Evolutionary conservation across 2,329 filamentous ascomycete genomes (phyloP).

Genomic region (Blumeria hordei): DNA sequence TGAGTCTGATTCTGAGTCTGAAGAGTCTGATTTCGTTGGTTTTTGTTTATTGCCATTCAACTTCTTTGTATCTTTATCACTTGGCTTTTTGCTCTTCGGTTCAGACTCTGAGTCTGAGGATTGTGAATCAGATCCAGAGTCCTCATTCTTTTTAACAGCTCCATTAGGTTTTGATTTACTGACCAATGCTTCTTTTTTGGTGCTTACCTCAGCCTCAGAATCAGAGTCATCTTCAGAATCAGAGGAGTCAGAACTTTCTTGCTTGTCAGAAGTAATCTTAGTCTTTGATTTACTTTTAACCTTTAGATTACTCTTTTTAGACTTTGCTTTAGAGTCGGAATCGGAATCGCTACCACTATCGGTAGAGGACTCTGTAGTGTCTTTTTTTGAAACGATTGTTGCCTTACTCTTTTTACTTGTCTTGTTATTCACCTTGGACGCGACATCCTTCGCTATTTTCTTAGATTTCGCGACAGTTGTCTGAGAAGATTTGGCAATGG

Average conservation of each 20-base stretch:
- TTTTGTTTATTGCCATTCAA: neutral
- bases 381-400: conserved; percentile 22
- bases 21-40: neutral
- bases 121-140: conserved; percentile 12
- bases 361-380: conserved; percentile 16
- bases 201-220: conserved; percentile 15
- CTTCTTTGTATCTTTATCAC: neutral
- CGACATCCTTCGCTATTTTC: conserved; percentile 33
- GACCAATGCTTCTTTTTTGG: conserved; percentile 23
- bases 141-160: neutral
- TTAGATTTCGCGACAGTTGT: conserved; percentile 42
- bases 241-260: no score
- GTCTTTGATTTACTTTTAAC: no score
- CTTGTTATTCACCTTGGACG: conserved; percentile 16
- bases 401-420: conserved; percentile 19
- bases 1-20: neutral
- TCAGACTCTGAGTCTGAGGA: conserved; percentile 15
- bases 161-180: conserved; percentile 7
- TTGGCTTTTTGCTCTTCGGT: conserved; percentile 5
- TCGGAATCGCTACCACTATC: conserved; percentile 13
- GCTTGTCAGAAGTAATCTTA: no score
- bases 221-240: neutral
- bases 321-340: conserved; percentile 8
- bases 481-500: conserved; percentile 42
- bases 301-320: no score